Evolutionary conservation across 371 early-diverging fungal genomes (phyloP).

Genomic region (Mortierella sp.): DNA sequence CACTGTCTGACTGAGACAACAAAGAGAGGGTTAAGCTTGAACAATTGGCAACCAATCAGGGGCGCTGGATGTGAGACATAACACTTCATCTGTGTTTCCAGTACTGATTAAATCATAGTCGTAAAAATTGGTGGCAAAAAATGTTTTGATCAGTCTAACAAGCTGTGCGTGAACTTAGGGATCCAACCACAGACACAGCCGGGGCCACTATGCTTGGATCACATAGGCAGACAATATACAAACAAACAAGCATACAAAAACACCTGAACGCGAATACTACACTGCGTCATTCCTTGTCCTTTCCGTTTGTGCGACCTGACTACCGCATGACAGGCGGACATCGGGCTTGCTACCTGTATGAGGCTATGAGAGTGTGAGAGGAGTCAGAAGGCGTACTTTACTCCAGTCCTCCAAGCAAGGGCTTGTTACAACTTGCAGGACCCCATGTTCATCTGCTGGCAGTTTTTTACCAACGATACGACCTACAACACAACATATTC

Average conservation of each 20-base stretch:
- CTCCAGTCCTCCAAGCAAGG: too few species aligned
- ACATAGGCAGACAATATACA: too few species aligned
- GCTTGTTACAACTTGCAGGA: neutral
- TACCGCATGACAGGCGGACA: neutral
- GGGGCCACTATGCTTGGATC: too few species aligned
- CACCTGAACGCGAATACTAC: neutral
- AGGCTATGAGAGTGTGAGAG: neutral
- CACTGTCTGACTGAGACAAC: too few species aligned
- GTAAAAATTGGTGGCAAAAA: neutral
- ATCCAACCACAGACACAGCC: too few species aligned
- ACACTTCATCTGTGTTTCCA: neutral
- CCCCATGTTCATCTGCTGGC: neutral
- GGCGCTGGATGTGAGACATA: neutral
- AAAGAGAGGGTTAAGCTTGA: neutral
- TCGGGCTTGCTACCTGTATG: neutral
- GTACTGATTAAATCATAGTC: neutral
- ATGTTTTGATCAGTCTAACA: neutral
- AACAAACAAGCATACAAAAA: too few species aligned
- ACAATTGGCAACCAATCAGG: neutral
- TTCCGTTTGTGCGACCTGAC: constrained; percentile 4
- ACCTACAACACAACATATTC: neutral
- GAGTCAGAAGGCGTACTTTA: neutral
- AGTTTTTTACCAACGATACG: neutral
- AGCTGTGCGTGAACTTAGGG: neutral
- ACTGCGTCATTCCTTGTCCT: neutral